Evolutionary conservation across 805 yeast species (phyloP), one percentile per base, ranked within the genome.

Genomic region (Danielia oregonensis): DNA sequence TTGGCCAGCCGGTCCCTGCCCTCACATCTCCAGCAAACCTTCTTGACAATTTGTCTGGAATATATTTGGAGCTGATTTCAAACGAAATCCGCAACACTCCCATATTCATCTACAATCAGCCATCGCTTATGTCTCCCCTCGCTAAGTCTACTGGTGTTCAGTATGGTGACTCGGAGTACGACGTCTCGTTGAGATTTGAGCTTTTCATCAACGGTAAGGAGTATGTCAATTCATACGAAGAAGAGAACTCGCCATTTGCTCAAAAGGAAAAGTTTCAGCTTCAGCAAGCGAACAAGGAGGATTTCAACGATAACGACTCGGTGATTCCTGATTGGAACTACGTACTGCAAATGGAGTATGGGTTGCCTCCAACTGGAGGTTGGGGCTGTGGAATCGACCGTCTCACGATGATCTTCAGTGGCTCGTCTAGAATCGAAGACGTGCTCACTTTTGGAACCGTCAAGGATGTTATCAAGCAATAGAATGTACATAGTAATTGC

Each of bases 361-460:
- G 96, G 1, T 73, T 93, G 63, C 97, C 97, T 3, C 98, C 98
- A 1, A 91, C 97, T 3, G 97, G 95, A 2, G 99, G 99, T 0
- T 86, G 96, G 86, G 99, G 98, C 0, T 64, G 95, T 40, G 99
- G 99, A 0, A 71, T 93, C 14, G 99, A 93, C 53, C 61, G 99
- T 35, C 58, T 93, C 24, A 79, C 81, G 33, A 87, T 91, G 97
- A 57, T 86, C 13, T 61, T 91, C 21, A 72, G 83, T 4, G 80
- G 76, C 0, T 60, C 72, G 26, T 63, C 63, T 14, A 65, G 95
- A 18, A 88, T 93, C 12, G 91, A 82, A 34, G 75, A 76, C 9
- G 94, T 87, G 1, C 57, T 87, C 22, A 65, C 82, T 0, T 87
- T 87, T 59, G 96, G 95, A 0, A 75, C 74, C 30, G 50, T 87